Evolutionary conservation across 257 asterid genomes (phyloP).

Genomic region (Solanum sparsipilum): DNA sequence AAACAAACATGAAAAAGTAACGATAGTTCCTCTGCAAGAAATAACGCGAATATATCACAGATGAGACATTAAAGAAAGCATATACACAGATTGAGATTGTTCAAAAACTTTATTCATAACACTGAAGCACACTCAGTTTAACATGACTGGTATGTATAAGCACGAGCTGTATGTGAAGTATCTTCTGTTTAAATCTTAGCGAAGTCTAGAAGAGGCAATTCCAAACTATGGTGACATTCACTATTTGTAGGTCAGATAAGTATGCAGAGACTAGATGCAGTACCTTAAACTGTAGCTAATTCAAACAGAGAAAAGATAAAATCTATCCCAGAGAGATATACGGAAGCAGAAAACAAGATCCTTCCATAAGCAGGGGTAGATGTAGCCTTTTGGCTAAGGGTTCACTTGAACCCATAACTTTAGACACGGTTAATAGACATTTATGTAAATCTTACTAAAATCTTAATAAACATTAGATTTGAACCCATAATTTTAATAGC

Average conservation of each 20-base stretch:
- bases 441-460: background rate
- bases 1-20: conserved; percentile 16
- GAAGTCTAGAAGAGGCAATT: background rate
- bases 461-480: background rate
- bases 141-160: background rate
- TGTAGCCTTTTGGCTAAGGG: background rate
- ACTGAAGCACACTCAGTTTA: background rate
- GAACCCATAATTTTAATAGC: background rate
- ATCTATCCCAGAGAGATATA: background rate
- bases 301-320: background rate
- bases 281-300: background rate
- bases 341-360: background rate
- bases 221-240: background rate
- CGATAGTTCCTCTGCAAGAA: conserved; percentile 11
- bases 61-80: background rate
- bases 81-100: background rate
- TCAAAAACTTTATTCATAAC: background rate
- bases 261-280: background rate
- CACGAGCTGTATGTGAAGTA: background rate
- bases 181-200: background rate
- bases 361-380: background rate
- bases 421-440: background rate
- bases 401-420: background rate
- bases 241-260: background rate
- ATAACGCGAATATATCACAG: background rate